Evolutionary conservation across 192 early-diverging fungal species (phyloP), one percentile per base, ranked within the genome.

Genomic region (Ramicandelaber brevisporus): DNA sequence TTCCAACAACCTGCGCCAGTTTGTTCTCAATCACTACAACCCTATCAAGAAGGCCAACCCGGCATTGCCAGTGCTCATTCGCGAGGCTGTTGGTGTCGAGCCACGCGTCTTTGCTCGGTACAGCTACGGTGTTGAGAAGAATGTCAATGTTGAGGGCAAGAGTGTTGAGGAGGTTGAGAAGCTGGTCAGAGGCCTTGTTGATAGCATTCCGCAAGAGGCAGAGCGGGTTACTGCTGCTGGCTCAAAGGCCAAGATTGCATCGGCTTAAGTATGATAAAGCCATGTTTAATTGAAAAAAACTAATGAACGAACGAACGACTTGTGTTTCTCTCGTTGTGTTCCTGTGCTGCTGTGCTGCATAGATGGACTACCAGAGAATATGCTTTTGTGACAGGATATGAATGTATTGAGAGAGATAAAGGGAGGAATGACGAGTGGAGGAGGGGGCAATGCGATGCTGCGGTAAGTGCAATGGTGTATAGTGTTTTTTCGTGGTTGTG

Each of bases 81-180:
- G 87, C 36, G 87, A 93, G 42, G 80, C 80, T 10, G 51, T 45
- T 33, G 72, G 69, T 18, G 63, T 82, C 24, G 71, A 88, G 50
- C 76, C 87, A 8, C 61, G 75, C 31, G 68, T 73, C 26, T 87
- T 81, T 61, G 87, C 79, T 37, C 74, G 84, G 28, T 93, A n/a
- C n/a, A n/a, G 11, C 24, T 25, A 25, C 24, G 11, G 11, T 9
- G 8, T 9, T 25, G 8, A 9, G 24, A 9, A 25, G 8, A 25
- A 9, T 25, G 8, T 25, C 24, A 25, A 25, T 25, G 8, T 25
- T 25, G 11, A 9, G 24, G 24, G 11, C 11, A 11, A 25, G 8
- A 11, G 11, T 25, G 24, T 8, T 25, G 24, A 11, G 8, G 8
- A 25, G 8, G 24, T 25, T 11, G 8, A 25, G 11, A 25, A 25